Percentiles rank a stretch among this genome's conserved stretches.
Conservation (phyloP, 495 filamentous ascomycete species). For the Xylaria acuta region DNA sequence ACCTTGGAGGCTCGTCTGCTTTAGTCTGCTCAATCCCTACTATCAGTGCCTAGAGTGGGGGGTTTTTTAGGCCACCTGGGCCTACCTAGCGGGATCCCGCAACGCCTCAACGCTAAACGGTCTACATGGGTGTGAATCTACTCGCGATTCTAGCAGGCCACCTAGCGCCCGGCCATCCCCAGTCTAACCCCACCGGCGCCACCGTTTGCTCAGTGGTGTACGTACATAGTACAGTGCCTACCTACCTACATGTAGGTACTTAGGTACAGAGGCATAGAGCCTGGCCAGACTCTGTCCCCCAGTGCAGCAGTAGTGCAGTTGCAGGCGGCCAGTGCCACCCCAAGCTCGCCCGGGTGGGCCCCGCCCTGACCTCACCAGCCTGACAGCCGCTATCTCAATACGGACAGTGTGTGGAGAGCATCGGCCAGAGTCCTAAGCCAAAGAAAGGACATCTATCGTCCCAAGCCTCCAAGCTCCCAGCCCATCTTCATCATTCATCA, state of each 20-base stretch:
- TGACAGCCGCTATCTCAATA: conserved; percentile 15
- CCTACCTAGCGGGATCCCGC: not conserved
- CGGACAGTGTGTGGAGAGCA: conserved; percentile 22
- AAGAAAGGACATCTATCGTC: conserved; percentile 35
- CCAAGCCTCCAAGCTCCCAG: conserved; percentile 36
- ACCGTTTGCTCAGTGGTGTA: not conserved
- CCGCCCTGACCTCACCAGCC: conserved; percentile 30
- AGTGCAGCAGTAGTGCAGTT: conserved; percentile 2
- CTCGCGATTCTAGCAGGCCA: not conserved
- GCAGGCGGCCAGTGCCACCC: conserved; percentile 7
- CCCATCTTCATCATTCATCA: conserved; percentile 31
- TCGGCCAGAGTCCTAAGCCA: conserved; percentile 5
- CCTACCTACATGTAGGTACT: no score
- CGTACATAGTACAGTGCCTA: no score
- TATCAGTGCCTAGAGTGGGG: not conserved
- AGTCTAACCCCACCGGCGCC: not conserved
- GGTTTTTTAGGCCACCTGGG: not conserved
- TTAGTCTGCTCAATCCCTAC: not conserved
- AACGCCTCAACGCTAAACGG: conserved; percentile 1
- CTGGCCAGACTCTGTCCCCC: not conserved
- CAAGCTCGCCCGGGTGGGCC: conserved; percentile 17
- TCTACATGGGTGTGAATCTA: not conserved
- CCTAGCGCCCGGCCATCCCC: not conserved
- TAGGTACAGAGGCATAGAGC: not conserved
- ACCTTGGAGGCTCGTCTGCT: not conserved